Base-by-base conservation (phyloP, 768 basidiomycete genomes). In the Panellus pusillus region DNA sequence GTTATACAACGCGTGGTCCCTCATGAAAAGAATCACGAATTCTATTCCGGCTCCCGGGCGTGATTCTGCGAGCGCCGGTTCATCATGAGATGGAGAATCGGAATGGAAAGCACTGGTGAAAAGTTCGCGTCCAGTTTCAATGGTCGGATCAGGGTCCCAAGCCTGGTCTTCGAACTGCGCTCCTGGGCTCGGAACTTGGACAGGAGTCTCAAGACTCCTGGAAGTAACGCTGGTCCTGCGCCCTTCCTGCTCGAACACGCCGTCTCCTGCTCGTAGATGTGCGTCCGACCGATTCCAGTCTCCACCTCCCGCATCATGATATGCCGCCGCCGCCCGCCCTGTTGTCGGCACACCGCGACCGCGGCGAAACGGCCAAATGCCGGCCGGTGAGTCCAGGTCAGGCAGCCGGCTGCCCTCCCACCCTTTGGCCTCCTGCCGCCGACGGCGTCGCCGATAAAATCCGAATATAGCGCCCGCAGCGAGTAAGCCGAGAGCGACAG, bases 251-350 rank as follows among this genome's bases (percentile, higher is more conserved):
- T 40, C 32, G 32, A 8, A 35, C 2, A 35, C 32, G 11, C 7
- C 36, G 0, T 15, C n/a, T 3, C 27, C 36, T 13, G 31, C 47
- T 24, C 47, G 46, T 35, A 54, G 17, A 31, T 54, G 42, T 24
- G 53, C 40, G 31, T 54, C 47, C 27, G 53, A 54, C 32, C 46
- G 41, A 17, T 48, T 54, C 53, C 53, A 54, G 39, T 47, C 32
- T 35, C 32, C 52, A 6, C 27, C 41, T 6, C 47, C 47, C 13
- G 12, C 29, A 37, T n/a, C n/a, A n/a, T n/a, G n/a, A n/a, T 48
- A 54, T 3, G 52, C 18, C 38, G 13, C 38, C 9, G 27, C 36
- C 3, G 29, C 18, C 2, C 45, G 45, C 15, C 12, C 2, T 2
- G 3, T 8, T 12, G 27, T 24, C 18, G 20, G 5, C 39, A 13